Conservation (phyloP, 2,329 filamentous ascomycete species). For the Verticillium dahliae region DNA sequence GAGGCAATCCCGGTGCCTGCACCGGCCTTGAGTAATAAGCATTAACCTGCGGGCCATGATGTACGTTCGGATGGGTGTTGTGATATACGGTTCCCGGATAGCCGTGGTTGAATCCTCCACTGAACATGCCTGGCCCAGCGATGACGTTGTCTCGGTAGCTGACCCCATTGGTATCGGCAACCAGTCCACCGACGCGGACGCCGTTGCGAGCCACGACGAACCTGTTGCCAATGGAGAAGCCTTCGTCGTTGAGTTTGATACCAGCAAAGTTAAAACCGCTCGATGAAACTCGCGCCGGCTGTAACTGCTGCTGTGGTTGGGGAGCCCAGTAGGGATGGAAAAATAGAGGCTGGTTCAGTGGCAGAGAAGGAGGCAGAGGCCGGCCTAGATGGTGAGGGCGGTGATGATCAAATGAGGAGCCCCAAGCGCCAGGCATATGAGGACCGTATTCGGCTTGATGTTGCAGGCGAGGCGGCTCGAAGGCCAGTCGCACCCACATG, state of each 20-base stretch:
- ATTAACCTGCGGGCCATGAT: background rate
- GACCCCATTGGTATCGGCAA: conserved; percentile 33
- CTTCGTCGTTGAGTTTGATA: conserved; percentile 34
- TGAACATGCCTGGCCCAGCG: conserved; percentile 2
- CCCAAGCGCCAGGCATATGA: conserved; percentile 25
- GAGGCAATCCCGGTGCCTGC: background rate
- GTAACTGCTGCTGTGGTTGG: conserved; percentile 5
- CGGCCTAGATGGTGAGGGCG: background rate
- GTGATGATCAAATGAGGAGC: conserved; percentile 4
- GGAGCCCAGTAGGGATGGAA: background rate
- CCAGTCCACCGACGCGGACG: conserved; percentile 36
- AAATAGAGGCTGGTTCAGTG: background rate
- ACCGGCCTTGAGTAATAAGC: background rate
- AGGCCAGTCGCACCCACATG: conserved; percentile 54
- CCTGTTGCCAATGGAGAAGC: conserved; percentile 32
- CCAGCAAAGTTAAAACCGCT: conserved; percentile 26
- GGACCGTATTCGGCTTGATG: background rate
- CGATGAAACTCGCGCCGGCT: conserved; percentile 4
- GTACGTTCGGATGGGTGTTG: background rate
- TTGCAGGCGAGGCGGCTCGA: conserved; percentile 26
- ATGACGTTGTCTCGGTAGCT: conserved; percentile 14
- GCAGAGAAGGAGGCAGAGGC: background rate
- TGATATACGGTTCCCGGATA: background rate
- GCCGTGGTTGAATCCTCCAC: background rate
- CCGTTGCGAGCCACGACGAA: conserved; percentile 38